Percentiles rank a stretch among this genome's conserved stretches.
These are phyloP conservation scores for Bondarzewia mesenterica DNA, from an alignment of 1,284 basidiomycete genomes.

Conservation along the genomic window DNA sequence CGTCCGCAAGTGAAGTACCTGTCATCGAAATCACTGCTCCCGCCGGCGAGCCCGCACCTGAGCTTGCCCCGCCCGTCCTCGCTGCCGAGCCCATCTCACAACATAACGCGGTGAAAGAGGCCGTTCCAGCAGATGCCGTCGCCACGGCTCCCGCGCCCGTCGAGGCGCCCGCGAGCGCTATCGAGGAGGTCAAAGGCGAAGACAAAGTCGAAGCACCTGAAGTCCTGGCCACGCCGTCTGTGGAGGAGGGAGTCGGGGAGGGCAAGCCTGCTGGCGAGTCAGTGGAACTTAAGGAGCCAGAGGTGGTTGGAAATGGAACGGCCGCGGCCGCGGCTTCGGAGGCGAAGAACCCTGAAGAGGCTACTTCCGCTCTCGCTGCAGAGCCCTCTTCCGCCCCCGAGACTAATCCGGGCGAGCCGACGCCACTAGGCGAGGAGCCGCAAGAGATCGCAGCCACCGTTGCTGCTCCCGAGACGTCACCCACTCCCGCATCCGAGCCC, in stretches of 20 bases:
- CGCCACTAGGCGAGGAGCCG: no score
- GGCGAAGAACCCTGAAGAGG: conserved; percentile 1
- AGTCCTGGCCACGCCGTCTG: conserved; percentile 4
- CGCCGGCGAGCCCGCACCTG: conserved; percentile 6
- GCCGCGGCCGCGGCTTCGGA: neutral
- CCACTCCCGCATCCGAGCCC: neutral
- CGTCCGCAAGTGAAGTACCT: neutral
- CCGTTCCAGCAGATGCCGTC: conserved; percentile 1
- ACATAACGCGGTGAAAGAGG: conserved; percentile 3
- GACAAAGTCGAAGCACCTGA: conserved; percentile 4
- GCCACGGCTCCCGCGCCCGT: conserved; percentile 5
- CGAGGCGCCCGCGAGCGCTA: neutral
- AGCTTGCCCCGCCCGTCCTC: conserved; percentile 5
- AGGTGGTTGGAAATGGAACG: neutral
- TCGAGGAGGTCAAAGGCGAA: neutral
- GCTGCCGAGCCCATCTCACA: conserved; percentile 1
- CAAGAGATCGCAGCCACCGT: no score
- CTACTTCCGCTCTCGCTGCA: conserved; percentile 1
- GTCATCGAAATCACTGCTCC: conserved; percentile 1
- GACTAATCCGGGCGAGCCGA: neutral
- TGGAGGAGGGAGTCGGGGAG: neutral
- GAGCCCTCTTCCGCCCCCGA: neutral
- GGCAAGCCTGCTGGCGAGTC: neutral
- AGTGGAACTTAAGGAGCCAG: neutral
- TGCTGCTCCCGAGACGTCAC: neutral